Conservation (phyloP, 2,329 filamentous ascomycete genomes). For the Calonectria leucothoes region DNA sequence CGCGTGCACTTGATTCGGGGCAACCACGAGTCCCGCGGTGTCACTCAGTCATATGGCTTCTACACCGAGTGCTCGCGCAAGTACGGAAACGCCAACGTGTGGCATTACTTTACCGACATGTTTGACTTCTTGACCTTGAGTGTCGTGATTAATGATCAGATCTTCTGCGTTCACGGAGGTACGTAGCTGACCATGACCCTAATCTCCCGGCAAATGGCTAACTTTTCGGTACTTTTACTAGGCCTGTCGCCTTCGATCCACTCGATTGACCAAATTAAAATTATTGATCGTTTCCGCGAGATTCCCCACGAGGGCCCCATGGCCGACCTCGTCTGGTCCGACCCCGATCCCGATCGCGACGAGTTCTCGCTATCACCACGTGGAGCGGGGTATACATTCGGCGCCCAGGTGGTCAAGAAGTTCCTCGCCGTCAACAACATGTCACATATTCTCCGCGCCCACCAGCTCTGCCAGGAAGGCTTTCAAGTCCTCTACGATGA, state of each 20-base stretch:
- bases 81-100: constrained; percentile 98
- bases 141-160: constrained; percentile 98
- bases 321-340: constrained; percentile 99
- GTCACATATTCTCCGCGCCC: constrained; percentile 97
- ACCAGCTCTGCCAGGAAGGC: constrained; percentile 97
- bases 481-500: constrained; percentile 98
- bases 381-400: constrained; percentile 97
- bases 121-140: constrained; percentile 98
- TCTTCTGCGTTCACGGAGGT: constrained; percentile 98
- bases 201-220: neutral
- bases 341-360: constrained; percentile 96
- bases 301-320: constrained; percentile 99
- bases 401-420: constrained; percentile 97
- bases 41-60: constrained; percentile 98
- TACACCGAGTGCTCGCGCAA: constrained; percentile 98
- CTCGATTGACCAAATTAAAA: constrained; percentile 99
- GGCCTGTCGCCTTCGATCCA: constrained; percentile 91
- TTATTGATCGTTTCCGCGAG: constrained; percentile 98
- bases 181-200: constrained; percentile 40
- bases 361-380: constrained; percentile 95
- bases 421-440: constrained; percentile 97
- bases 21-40: constrained; percentile 97
- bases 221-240: constrained; percentile 51
- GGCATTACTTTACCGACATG: constrained; percentile 99
- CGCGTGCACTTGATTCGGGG: constrained; percentile 96